A percentile compares a stretch with the other conserved stretches of the same genome.
phyloP scores from a whole-genome alignment of 1,139 yeast species.

The Diutina rugosa region DNA sequence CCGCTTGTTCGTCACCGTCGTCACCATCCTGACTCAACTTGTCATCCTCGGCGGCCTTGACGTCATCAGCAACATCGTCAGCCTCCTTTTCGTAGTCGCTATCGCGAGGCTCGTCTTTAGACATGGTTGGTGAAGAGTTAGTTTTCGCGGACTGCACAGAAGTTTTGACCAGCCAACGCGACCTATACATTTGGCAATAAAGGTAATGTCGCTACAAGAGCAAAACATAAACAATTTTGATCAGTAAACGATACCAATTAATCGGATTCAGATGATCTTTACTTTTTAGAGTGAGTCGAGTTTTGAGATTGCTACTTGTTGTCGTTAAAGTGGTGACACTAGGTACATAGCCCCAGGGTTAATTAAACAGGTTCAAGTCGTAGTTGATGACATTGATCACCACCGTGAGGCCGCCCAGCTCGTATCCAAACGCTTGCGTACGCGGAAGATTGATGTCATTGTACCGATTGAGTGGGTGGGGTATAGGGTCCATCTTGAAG shows the following conservation, averaged over 20 bases:
- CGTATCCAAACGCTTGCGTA: slow-evolving; percentile 1
- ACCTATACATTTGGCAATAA: not conserved
- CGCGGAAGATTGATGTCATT: not conserved
- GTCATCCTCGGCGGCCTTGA: not conserved
- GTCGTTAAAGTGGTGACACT: too few relatives aligned
- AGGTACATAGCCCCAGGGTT: too few relatives aligned
- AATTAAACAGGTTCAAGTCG: not conserved
- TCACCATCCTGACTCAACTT: slow-evolving; percentile 4
- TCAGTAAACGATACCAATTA: too few relatives aligned
- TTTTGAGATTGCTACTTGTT: too few relatives aligned
- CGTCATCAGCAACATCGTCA: slow-evolving; percentile 8
- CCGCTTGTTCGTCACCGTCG: not conserved
- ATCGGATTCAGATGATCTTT: too few relatives aligned
- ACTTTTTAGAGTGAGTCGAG: too few relatives aligned
- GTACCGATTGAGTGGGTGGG: not conserved
- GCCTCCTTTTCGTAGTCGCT: slow-evolving; percentile 11
- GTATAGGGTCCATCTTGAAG: slow-evolving; percentile 1
- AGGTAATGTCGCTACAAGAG: not conserved
- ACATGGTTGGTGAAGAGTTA: not conserved
- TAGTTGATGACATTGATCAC: not conserved
- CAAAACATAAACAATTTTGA: too few relatives aligned
- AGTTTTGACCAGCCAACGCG: not conserved
- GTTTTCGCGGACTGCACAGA: not conserved
- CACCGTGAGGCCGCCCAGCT: not conserved
- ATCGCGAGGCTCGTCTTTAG: slow-evolving; percentile 5